These are phyloP conservation scores for Candida sanyaensis DNA, from an alignment of 1,139 yeast species.

Conservation along the genomic window DNA sequence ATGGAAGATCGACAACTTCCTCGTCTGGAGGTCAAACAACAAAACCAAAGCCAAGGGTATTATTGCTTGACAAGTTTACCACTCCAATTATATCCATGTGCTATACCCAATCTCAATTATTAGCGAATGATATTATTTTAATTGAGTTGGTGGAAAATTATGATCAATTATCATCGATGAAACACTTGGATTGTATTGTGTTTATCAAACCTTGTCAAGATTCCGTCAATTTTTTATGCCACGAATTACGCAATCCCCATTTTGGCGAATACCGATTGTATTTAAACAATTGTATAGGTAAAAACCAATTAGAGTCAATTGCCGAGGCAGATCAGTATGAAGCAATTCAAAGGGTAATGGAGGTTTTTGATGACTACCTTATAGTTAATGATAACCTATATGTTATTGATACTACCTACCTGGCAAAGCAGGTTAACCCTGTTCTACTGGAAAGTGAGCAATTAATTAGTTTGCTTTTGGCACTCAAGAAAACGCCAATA, in stretches of 20 bases:
- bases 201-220: slow-evolving; percentile 75
- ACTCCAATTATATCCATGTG: slow-evolving; percentile 83
- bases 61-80: slow-evolving; percentile 77
- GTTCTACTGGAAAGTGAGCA: slow-evolving; percentile 54
- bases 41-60: slow-evolving; percentile 57
- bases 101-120: slow-evolving; percentile 81
- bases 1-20: not conserved
- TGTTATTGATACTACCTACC: slow-evolving; percentile 14
- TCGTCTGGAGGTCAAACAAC: not conserved
- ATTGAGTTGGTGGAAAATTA: slow-evolving; percentile 70
- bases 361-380: slow-evolving; percentile 80
- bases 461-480: slow-evolving; percentile 64
- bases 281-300: slow-evolving; percentile 74
- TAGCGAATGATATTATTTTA: slow-evolving; percentile 78
- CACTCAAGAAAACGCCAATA: slow-evolving; percentile 75
- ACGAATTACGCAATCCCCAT: slow-evolving; percentile 76
- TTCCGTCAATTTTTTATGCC: slow-evolving; percentile 57
- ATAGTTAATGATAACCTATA: slow-evolving; percentile 73
- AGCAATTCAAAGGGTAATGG: slow-evolving; percentile 72
- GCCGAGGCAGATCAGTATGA: slow-evolving; percentile 93
- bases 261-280: slow-evolving; percentile 75
- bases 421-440: slow-evolving; percentile 11
- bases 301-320: slow-evolving; percentile 75
- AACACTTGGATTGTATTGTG: slow-evolving; percentile 80
- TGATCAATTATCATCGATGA: slow-evolving; percentile 66